Evolutionary conservation across 352 stramenopile genomes (phyloP).

Genomic region (Globisporangium splendens): DNA sequence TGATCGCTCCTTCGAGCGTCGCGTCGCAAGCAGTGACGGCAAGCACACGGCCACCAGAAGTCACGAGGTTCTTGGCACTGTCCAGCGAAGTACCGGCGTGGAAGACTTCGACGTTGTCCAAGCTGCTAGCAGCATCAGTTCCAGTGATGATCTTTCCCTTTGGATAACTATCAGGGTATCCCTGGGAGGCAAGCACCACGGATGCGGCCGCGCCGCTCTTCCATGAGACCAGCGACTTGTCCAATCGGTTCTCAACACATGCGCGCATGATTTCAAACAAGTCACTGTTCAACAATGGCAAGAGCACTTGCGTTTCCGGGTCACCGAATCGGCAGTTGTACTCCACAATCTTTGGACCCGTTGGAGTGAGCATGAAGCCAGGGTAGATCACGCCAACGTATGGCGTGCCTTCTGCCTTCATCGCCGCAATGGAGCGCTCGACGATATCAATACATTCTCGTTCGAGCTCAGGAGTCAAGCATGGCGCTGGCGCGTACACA

Average conservation of each 20-base stretch:
- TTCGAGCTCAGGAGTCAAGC: slow-evolving; percentile 91
- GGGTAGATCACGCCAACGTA: slow-evolving; percentile 99
- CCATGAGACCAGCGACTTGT: slow-evolving; percentile 87
- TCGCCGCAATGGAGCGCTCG: slow-evolving; percentile 66
- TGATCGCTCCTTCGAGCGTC: slow-evolving; percentile 90
- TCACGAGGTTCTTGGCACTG: slow-evolving; percentile 70
- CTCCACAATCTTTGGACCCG: slow-evolving; percentile 95
- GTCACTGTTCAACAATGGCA: slow-evolving; percentile 97
- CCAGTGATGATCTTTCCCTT: slow-evolving; percentile 97
- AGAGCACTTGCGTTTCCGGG: slow-evolving; percentile 98
- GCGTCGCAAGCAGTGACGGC: slow-evolving; percentile 93
- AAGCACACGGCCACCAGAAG: slow-evolving; percentile 95
- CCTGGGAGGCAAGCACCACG: slow-evolving; percentile 95
- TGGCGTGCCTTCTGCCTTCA: slow-evolving; percentile 94
- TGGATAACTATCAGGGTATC: slow-evolving; percentile 98
- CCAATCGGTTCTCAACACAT: slow-evolving; percentile 93
- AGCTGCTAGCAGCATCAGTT: slow-evolving; percentile 78
- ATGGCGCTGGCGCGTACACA: slow-evolving; percentile 96
- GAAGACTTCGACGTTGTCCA: slow-evolving; percentile 95
- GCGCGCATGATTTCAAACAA: slow-evolving; percentile 97
- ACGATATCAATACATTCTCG: slow-evolving; percentile 90
- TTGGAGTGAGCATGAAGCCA: slow-evolving; percentile 96
- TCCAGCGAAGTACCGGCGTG: slow-evolving; percentile 95
- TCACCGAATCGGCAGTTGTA: slow-evolving; percentile 99
- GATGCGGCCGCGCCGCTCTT: slow-evolving; percentile 91